Conservation (phyloP, 345 rosid genomes). For the Hibiscus mutabilis region DNA sequence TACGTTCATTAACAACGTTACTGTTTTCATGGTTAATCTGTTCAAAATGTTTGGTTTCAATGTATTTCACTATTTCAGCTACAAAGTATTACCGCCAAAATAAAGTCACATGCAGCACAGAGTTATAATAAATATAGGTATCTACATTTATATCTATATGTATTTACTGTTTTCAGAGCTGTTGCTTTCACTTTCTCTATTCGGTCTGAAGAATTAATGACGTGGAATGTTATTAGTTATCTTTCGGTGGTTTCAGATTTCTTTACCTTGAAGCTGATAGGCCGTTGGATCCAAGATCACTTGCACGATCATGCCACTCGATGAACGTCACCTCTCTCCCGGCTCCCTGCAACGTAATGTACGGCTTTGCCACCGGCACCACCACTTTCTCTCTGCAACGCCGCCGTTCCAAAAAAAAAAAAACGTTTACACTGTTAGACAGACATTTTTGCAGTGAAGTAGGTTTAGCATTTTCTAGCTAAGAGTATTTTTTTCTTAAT, state of each 20-base stretch:
- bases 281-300: slow-evolving; percentile 81
- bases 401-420: neutral
- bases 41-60: neutral
- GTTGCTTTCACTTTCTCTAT: neutral
- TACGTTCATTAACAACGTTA: neutral
- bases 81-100: neutral
- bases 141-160: neutral
- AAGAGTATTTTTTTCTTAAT: neutral
- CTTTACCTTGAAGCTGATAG: slow-evolving; percentile 78
- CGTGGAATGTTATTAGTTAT: neutral
- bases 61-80: neutral
- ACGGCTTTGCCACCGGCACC: slow-evolving; percentile 79
- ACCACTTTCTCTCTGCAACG: slow-evolving; percentile 76
- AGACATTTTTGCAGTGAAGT: neutral
- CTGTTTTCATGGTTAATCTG: neutral
- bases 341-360: slow-evolving; percentile 77
- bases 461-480: neutral
- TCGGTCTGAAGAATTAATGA: neutral
- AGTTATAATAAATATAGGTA: neutral
- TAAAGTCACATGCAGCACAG: slow-evolving; percentile 7
- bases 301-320: slow-evolving; percentile 96
- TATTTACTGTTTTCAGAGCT: neutral
- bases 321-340: slow-evolving; percentile 75
- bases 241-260: neutral
- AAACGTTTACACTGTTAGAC: neutral